phyloP scores from a whole-genome alignment of 2,329 filamentous ascomycete genomes.

The Alternaria ethzedia region DNA sequence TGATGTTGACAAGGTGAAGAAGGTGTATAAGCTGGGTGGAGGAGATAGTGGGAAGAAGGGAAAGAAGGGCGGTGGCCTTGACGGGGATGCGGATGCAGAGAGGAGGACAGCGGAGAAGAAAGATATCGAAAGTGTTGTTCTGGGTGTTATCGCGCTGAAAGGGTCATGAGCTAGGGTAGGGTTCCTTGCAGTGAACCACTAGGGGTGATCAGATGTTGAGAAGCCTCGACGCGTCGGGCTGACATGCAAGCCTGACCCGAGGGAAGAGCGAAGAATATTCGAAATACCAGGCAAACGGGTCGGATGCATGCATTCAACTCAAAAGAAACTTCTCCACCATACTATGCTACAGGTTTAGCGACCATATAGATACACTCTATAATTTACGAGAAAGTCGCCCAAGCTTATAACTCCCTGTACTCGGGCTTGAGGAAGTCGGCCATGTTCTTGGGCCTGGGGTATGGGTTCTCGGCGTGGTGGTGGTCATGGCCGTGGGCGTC shows the following conservation, averaged over 20 bases:
- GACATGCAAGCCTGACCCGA: neutral
- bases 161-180: slow-evolving; percentile 53
- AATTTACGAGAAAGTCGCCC: slow-evolving; percentile 17
- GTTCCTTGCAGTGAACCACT: neutral
- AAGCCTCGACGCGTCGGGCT: neutral
- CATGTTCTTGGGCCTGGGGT: slow-evolving; percentile 85
- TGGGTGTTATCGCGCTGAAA: slow-evolving; percentile 80
- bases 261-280: neutral
- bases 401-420: slow-evolving; percentile 72
- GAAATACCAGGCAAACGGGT: neutral
- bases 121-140: slow-evolving; percentile 71
- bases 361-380: slow-evolving; percentile 39
- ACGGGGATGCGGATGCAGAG: slow-evolving; percentile 29
- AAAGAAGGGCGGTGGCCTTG: slow-evolving; percentile 42
- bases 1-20: slow-evolving; percentile 69
- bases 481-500: slow-evolving; percentile 67
- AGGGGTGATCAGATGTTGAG: neutral
- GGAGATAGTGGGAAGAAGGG: slow-evolving; percentile 54
- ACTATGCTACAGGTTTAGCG: slow-evolving; percentile 44
- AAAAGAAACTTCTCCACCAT: slow-evolving; percentile 29
- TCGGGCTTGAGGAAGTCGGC: slow-evolving; percentile 95
- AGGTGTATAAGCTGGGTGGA: slow-evolving; percentile 81
- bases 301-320: slow-evolving; percentile 6
- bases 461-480: slow-evolving; percentile 53
- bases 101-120: slow-evolving; percentile 52